phyloP scores from a whole-genome alignment of 1,284 basidiomycete species.

The Inonotus obliquus region DNA sequence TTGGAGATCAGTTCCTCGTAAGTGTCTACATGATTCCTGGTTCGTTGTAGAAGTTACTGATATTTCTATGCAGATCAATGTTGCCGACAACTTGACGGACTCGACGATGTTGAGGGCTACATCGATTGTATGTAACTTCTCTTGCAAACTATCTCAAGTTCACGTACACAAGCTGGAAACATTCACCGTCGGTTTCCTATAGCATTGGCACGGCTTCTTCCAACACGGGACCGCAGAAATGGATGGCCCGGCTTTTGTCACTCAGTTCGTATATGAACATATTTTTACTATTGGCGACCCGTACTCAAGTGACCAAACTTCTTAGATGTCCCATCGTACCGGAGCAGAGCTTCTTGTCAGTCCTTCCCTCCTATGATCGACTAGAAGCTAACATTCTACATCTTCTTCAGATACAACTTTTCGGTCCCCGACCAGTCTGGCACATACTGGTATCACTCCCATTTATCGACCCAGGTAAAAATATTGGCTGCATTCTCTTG shows the following conservation, averaged over 20 bases:
- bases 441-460: slow-evolving; percentile 38
- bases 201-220: slow-evolving; percentile 50
- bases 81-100: slow-evolving; percentile 22
- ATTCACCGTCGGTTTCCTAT: slow-evolving; percentile 18
- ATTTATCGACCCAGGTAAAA: slow-evolving; percentile 28
- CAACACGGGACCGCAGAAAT: slow-evolving; percentile 28
- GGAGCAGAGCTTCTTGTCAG: slow-evolving; percentile 14
- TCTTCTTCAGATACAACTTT: slow-evolving; percentile 32
- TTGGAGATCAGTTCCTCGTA: slow-evolving; percentile 20
- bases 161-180: too few relatives aligned
- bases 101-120: slow-evolving; percentile 27
- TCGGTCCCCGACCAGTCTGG: slow-evolving; percentile 33
- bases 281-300: not conserved
- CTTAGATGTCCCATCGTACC: slow-evolving; percentile 39
- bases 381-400: slow-evolving; percentile 20
- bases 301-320: too few relatives aligned
- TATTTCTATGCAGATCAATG: slow-evolving; percentile 7
- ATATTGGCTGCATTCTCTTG: not conserved
- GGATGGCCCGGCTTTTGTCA: slow-evolving; percentile 36
- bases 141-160: too few relatives aligned
- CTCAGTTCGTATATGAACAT: not conserved
- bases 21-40: too few relatives aligned
- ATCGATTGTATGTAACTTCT: slow-evolving; percentile 22
- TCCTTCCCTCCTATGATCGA: slow-evolving; percentile 18
- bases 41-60: not conserved